Conservation (phyloP, 805 yeast species). For the Starmerella potacharoeniae region DNA sequence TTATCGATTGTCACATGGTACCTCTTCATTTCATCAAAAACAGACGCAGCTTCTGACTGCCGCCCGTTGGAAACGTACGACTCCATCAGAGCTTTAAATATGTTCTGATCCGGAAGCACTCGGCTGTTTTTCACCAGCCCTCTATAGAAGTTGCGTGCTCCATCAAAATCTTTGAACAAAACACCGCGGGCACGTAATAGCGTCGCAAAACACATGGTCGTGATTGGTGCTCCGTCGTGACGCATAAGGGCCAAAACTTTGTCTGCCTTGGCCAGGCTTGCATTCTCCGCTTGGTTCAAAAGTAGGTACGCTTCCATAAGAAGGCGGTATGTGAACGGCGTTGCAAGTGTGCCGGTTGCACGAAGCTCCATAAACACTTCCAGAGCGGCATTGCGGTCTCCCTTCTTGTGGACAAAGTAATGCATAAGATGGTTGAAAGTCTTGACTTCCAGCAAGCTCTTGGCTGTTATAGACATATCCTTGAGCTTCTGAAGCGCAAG, state of each 20-base stretch:
- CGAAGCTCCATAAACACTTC: conserved; percentile 26
- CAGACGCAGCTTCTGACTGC: conserved; percentile 25
- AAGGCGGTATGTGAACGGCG: conserved; percentile 33
- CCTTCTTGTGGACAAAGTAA: conserved; percentile 28
- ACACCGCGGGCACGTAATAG: conserved; percentile 33
- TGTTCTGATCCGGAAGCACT: conserved; percentile 29
- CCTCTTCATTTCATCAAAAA: conserved; percentile 28
- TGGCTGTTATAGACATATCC: neutral
- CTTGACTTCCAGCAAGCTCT: conserved; percentile 10
- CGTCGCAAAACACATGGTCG: conserved; percentile 31
- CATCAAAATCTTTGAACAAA: conserved; percentile 25
- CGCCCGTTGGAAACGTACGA: conserved; percentile 30
- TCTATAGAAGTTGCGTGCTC: conserved; percentile 30
- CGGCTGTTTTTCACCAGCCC: conserved; percentile 25
- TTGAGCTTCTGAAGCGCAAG: conserved; percentile 10
- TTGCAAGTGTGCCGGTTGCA: conserved; percentile 25
- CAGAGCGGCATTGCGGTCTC: conserved; percentile 28
- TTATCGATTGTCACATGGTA: conserved; percentile 24
- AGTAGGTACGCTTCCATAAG: conserved; percentile 30
- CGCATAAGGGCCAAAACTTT: conserved; percentile 27
- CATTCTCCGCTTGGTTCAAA: conserved; percentile 25
- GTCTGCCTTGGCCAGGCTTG: conserved; percentile 29
- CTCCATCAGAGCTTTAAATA: conserved; percentile 33
- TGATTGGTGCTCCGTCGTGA: conserved; percentile 23
- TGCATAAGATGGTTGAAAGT: conserved; percentile 33